Conservation (phyloP, 495 filamentous ascomycete genomes). For the Cercophora sp. region DNA sequence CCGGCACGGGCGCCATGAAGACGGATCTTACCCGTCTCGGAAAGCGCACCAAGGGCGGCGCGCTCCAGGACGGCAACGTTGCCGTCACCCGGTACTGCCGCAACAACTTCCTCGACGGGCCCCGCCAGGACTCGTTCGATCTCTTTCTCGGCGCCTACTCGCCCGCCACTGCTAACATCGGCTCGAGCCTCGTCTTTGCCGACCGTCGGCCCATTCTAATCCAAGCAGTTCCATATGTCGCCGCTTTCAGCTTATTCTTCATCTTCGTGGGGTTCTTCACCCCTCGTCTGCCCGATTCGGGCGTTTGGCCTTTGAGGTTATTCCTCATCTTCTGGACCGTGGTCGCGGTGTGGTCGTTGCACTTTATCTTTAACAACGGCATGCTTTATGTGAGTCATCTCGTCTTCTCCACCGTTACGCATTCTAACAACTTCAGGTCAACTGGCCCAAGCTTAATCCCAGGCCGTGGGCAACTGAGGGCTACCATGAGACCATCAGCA, state of each 20-base stretch:
- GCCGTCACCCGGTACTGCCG: conserved; percentile 77
- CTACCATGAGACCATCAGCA: conserved; percentile 77
- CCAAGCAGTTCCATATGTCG: conserved; percentile 84
- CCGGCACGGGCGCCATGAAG: conserved; percentile 92
- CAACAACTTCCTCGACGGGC: conserved; percentile 92
- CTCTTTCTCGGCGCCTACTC: conserved; percentile 84
- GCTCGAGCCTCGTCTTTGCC: conserved; percentile 66
- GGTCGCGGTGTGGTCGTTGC: conserved; percentile 62
- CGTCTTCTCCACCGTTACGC: not conserved
- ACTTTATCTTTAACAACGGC: conserved; percentile 76
- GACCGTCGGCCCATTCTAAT: conserved; percentile 83
- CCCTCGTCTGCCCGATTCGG: conserved; percentile 58
- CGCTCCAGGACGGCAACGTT: conserved; percentile 75
- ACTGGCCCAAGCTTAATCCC: conserved; percentile 94
- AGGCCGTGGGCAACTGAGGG: conserved; percentile 79
- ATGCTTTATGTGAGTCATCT: conserved; percentile 78
- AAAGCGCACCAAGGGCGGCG: conserved; percentile 75
- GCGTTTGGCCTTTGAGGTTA: conserved; percentile 71
- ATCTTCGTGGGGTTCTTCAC: conserved; percentile 75
- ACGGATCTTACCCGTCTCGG: conserved; percentile 93
- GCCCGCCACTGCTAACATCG: conserved; percentile 60
- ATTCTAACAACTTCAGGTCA: conserved; percentile 58
- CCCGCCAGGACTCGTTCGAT: conserved; percentile 91
- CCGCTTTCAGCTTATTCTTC: conserved; percentile 84
- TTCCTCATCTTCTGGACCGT: conserved; percentile 72